phyloP scores from a whole-genome alignment of 2,329 filamentous ascomycete genomes.

The Ambrosiella beaveri region DNA sequence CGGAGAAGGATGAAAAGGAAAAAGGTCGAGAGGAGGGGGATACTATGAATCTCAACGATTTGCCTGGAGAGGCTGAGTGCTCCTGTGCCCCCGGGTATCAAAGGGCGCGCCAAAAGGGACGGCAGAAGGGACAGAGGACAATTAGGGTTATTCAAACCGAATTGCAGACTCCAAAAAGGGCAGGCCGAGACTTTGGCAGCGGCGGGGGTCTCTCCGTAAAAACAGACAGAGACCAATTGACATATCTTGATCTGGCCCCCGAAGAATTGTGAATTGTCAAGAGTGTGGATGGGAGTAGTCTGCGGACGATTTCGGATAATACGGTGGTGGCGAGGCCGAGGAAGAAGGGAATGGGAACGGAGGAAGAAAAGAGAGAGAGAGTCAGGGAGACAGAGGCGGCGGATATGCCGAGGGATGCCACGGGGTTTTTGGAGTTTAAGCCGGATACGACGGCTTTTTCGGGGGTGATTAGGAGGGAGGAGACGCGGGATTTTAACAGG shows the following conservation, averaged over 20 bases:
- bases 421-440: too few species aligned
- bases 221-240: not conserved
- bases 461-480: not conserved
- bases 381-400: not conserved
- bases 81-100: not conserved
- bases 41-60: not conserved
- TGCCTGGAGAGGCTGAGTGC: conserved; percentile 4
- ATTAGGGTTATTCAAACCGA: conserved; percentile 3
- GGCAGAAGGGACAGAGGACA: not conserved
- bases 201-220: not conserved
- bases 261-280: conserved; percentile 9
- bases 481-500: not conserved
- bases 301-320: not conserved
- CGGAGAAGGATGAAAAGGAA: too few species aligned
- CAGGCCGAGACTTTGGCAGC: not conserved
- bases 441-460: too few species aligned
- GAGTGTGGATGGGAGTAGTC: not conserved
- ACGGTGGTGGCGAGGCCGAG: not conserved
- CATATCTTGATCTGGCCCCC: conserved; percentile 4
- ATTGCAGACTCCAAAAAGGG: not conserved
- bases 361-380: not conserved
- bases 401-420: too few species aligned
- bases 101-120: not conserved
- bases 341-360: not conserved
- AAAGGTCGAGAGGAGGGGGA: too few species aligned